phyloP scores from a whole-genome alignment of 2,329 filamentous ascomycete genomes.

The Sporothrix pseudoabietina region DNA sequence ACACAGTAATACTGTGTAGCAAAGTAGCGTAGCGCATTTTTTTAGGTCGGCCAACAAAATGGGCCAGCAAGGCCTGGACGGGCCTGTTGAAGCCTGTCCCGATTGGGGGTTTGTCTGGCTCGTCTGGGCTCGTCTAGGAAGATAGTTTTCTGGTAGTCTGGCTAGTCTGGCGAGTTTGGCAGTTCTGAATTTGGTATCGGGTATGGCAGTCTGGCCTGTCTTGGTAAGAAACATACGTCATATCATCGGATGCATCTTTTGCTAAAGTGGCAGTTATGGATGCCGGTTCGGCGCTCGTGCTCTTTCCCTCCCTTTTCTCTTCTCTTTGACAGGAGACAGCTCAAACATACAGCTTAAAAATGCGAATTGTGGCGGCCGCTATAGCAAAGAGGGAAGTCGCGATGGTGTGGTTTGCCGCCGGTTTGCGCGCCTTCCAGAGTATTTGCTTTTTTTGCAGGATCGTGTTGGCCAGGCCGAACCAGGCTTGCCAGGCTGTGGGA shows the following conservation, averaged over 20 bases:
- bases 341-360: neutral
- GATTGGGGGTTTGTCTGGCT: neutral
- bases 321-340: neutral
- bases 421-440: neutral
- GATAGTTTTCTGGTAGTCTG: too few relatives aligned
- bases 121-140: neutral
- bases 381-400: neutral
- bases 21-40: conserved; percentile 2
- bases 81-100: conserved; percentile 1
- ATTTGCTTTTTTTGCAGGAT: neutral
- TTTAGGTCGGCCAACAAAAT: neutral
- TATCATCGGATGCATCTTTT: neutral
- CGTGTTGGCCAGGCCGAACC: too few relatives aligned
- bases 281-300: neutral
- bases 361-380: neutral
- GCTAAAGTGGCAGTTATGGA: neutral
- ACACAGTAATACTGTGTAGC: neutral
- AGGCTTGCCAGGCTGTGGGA: neutral
- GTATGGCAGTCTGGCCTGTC: neutral
- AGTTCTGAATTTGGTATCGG: neutral
- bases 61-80: neutral
- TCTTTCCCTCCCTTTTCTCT: neutral
- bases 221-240: neutral
- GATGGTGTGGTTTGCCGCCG: neutral
- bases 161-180: too few relatives aligned